A percentile compares a stretch with the other conserved stretches of the same genome.
These are phyloP conservation scores for Neurospora crassa DNA, from an alignment of 2,329 filamentous ascomycete genomes.

Conservation along the genomic window DNA sequence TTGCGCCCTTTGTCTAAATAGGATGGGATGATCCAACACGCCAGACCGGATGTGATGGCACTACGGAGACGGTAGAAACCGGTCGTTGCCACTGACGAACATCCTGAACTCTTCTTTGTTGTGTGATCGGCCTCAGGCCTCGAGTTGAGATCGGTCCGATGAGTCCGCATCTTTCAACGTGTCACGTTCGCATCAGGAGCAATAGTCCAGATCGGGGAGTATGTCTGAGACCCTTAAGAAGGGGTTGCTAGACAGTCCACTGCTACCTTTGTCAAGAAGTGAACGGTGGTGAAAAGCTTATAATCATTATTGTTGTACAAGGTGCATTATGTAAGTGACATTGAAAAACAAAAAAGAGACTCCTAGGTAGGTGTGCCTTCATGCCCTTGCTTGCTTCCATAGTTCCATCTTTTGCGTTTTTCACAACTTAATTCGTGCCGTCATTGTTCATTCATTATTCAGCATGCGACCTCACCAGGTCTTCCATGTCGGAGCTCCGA, in stretches of 20 bases:
- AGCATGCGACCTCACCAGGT: background rate
- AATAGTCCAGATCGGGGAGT: background rate
- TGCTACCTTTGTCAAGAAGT: background rate
- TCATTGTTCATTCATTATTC: background rate
- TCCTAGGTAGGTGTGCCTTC: background rate
- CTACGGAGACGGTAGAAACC: background rate
- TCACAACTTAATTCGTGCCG: background rate
- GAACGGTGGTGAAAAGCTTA: background rate
- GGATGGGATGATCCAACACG: background rate
- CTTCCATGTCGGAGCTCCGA: background rate
- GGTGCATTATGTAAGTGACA: background rate
- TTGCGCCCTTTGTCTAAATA: background rate
- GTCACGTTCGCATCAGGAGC: background rate
- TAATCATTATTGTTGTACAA: background rate
- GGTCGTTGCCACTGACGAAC: background rate
- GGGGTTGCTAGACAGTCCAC: background rate
- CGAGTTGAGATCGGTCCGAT: background rate
- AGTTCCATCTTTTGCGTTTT: background rate
- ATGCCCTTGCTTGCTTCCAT: background rate
- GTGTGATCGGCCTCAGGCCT: background rate
- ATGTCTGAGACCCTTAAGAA: background rate
- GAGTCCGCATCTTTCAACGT: background rate
- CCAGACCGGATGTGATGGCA: background rate
- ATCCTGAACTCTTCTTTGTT: background rate
- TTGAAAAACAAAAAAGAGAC: background rate